Base-by-base conservation (phyloP, 768 basidiomycete species). In the Rubroboletus satanas region DNA sequence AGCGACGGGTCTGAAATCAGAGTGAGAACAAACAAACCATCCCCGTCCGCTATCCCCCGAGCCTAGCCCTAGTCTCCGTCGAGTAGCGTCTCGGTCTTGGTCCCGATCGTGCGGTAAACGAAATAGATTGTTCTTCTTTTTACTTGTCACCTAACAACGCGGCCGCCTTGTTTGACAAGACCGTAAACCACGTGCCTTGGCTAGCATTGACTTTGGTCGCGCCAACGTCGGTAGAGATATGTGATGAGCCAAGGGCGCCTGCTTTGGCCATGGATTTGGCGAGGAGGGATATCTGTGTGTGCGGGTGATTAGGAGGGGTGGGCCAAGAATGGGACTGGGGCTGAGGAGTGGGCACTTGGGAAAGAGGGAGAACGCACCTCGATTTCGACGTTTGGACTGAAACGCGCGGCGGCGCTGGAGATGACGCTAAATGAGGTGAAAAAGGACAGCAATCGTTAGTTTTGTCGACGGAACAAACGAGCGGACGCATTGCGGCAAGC, bases 81-180 rank as follows among this genome's bases (percentile, higher is more conserved):
- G 5, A 18, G n/a, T 10, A 38, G 38, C 18, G 18, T 39, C 11
- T 36, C 35, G 3, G 35, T 36, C 35, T 36, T 17, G 7, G 15
- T 3, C 18, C 18, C 21, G 12, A 21, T 21, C 38, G 18, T 18
- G 5, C 10, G 5, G 14, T 28, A 17, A 14, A 10, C 42, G 26
- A 17, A 23, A 21, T 7, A 26, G 39, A 10, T 1, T 9, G 0
- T 3, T 18, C 11, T 0, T 18, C 4, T n/a, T 1, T 15, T 55
- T 45, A 63, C 47, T 47, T 54, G 41, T 49, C 28, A 18, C 63
- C 79, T 35, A 85, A 66, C 45, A 70, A 71, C 42, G 75, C 51
- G 6, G 82, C 76, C 32, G 80, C 83, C 29, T 72, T 62, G 62
- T 88, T 88, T 6, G 63, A 65, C 42, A 89, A 74, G n/a, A 81